phyloP scores from a whole-genome alignment of 2,329 filamentous ascomycete genomes.

The Chaetomium strumarium region DNA sequence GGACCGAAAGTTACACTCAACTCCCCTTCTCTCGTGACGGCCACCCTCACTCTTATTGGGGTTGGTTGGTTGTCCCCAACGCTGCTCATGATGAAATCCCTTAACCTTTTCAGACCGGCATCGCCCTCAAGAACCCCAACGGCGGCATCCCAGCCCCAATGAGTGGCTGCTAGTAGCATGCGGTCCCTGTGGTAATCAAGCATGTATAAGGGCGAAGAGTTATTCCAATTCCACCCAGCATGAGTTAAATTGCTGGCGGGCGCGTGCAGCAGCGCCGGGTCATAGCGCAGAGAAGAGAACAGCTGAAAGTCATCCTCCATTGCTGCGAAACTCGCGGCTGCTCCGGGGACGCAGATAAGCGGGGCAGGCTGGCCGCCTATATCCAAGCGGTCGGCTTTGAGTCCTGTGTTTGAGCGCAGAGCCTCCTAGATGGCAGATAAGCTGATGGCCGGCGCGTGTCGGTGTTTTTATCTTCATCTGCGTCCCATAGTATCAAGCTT shows the following conservation, averaged over 20 bases:
- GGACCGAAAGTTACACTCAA: constrained; percentile 43
- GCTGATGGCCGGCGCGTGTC: too few species aligned
- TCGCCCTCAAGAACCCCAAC: constrained; percentile 40
- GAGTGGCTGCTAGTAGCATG: constrained; percentile 56
- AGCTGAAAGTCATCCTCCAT: constrained; percentile 47
- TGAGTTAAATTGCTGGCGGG: constrained; percentile 33
- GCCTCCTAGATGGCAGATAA: too few species aligned
- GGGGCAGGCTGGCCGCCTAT: too few species aligned
- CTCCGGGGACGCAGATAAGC: not conserved
- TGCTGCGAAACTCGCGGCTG: not conserved
- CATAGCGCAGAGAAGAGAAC: constrained; percentile 68
- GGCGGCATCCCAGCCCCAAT: constrained; percentile 51
- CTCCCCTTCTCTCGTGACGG: constrained; percentile 45
- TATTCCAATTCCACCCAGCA: constrained; percentile 47
- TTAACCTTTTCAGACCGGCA: constrained; percentile 39
- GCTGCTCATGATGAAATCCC: constrained; percentile 32
- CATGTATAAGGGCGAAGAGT: constrained; percentile 67
- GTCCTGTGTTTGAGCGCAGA: too few species aligned
- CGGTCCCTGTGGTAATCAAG: constrained; percentile 72
- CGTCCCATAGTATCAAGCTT: too few species aligned
- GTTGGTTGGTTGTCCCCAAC: constrained; percentile 23
- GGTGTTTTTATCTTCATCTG: too few species aligned
- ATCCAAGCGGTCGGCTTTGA: too few species aligned
- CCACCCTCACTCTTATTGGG: constrained; percentile 48
- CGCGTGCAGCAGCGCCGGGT: constrained; percentile 48